Evolutionary conservation across 345 rosid species (phyloP).

Genomic region (Gossypium rotundifolium): DNA sequence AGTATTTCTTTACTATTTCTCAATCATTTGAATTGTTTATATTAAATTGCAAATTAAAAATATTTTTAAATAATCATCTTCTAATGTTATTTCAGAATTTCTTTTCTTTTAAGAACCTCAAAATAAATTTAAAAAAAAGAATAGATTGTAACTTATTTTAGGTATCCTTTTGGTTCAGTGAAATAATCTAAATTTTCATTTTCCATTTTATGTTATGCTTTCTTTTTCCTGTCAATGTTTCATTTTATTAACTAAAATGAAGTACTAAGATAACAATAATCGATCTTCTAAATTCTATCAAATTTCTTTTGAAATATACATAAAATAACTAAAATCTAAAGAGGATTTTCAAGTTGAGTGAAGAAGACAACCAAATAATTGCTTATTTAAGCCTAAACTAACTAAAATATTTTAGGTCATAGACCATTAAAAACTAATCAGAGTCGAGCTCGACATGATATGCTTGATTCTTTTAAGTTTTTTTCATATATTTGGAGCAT

Average conservation of each 20-base stretch:
- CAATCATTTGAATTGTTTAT: neutral
- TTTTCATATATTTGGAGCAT: neutral
- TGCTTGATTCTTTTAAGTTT: neutral
- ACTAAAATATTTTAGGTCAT: neutral
- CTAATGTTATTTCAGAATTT: neutral
- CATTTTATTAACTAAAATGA: neutral
- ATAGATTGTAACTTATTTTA: neutral
- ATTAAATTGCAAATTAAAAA: neutral
- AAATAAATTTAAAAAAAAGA: neutral
- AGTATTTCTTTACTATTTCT: neutral
- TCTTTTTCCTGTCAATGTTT: neutral
- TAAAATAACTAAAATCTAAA: neutral
- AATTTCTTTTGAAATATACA: neutral
- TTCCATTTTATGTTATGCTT: too few relatives aligned
- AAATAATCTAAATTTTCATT: neutral
- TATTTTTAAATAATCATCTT: neutral
- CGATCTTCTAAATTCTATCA: neutral
- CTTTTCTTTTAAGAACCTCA: neutral
- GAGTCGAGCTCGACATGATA: neutral
- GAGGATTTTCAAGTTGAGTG: neutral
- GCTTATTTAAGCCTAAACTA: neutral
- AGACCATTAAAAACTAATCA: neutral
- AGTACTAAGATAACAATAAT: neutral
- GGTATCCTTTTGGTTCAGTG: neutral
- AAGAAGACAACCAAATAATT: neutral